These are phyloP conservation scores for Dendrobium catenatum DNA, from an alignment of 106 monocot genomes.

Conservation along the genomic window DNA sequence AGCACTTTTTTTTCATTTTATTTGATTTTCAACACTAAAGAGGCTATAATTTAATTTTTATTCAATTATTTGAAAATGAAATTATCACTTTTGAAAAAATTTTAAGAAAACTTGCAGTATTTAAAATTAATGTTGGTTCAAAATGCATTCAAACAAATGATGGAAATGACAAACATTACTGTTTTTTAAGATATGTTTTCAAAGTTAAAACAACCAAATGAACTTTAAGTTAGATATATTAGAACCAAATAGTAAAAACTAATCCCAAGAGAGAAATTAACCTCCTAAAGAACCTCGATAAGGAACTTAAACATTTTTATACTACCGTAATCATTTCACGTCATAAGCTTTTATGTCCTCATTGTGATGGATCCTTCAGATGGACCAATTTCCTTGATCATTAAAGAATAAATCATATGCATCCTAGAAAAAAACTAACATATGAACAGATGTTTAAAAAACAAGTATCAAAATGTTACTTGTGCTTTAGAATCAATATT, in stretches of 20 bases:
- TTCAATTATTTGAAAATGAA: no score
- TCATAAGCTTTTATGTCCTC: background rate
- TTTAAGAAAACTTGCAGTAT: no score
- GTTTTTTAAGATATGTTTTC: no score
- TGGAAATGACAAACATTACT: no score
- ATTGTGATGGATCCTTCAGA: background rate
- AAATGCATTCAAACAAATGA: no score
- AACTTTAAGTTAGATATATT: background rate
- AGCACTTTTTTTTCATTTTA: no score
- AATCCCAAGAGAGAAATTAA: background rate
- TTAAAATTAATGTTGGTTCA: no score
- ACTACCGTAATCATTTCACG: background rate
- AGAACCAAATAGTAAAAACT: background rate
- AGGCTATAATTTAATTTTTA: no score
- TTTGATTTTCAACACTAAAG: no score
- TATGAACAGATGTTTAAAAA: background rate
- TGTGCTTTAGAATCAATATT: background rate
- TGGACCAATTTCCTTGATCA: background rate
- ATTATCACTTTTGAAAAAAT: no score
- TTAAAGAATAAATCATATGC: background rate
- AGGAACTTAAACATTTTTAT: background rate
- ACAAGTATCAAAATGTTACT: background rate
- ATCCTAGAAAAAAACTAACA: background rate
- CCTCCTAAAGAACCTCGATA: background rate
- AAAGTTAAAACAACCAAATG: no score